Percentiles rank a stretch among this genome's conserved stretches.
phyloP scores from a whole-genome alignment of 768 basidiomycete species.

The Hebeloma cylindrosporum region DNA sequence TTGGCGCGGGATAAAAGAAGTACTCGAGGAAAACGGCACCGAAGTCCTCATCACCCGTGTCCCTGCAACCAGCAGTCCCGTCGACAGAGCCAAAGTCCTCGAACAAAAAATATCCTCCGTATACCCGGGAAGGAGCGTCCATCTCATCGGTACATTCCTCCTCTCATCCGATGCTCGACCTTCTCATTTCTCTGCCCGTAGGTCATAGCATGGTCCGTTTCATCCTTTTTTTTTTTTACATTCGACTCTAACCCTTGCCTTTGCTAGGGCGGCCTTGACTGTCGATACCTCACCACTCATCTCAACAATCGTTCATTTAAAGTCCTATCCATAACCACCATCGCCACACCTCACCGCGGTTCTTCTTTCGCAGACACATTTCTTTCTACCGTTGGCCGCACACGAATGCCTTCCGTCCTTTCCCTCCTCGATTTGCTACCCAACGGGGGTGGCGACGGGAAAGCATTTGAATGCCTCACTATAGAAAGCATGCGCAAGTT shows the following conservation, averaged over 20 bases:
- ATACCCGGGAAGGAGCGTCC: constrained; percentile 82
- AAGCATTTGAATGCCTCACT: constrained; percentile 88
- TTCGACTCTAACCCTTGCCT: background rate
- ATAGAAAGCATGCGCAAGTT: constrained; percentile 83
- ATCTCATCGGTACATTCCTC: constrained; percentile 66
- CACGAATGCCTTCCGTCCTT: constrained; percentile 68
- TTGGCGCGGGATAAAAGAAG: constrained; percentile 96
- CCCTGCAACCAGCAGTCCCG: constrained; percentile 86
- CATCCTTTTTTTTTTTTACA: background rate
- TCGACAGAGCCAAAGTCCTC: constrained; percentile 89
- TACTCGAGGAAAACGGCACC: constrained; percentile 81
- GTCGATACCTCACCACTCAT: constrained; percentile 81
- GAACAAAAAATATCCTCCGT: constrained; percentile 74
- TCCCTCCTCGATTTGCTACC: constrained; percentile 80
- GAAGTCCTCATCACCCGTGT: constrained; percentile 94
- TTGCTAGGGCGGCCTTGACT: constrained; percentile 81
- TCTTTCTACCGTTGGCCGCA: constrained; percentile 65
- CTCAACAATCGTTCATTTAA: constrained; percentile 74
- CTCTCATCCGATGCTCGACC: background rate
- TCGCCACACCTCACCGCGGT: constrained; percentile 93
- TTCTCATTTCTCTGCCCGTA: constrained; percentile 15
- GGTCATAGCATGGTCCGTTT: constrained; percentile 72
- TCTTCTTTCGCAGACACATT: constrained; percentile 94
- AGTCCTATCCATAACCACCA: constrained; percentile 88
- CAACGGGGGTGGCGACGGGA: constrained; percentile 92